Percentiles rank a stretch among this genome's conserved stretches.
Conservation (phyloP, 1,139 yeast species). For the Nakaseomyces sp. region DNA sequence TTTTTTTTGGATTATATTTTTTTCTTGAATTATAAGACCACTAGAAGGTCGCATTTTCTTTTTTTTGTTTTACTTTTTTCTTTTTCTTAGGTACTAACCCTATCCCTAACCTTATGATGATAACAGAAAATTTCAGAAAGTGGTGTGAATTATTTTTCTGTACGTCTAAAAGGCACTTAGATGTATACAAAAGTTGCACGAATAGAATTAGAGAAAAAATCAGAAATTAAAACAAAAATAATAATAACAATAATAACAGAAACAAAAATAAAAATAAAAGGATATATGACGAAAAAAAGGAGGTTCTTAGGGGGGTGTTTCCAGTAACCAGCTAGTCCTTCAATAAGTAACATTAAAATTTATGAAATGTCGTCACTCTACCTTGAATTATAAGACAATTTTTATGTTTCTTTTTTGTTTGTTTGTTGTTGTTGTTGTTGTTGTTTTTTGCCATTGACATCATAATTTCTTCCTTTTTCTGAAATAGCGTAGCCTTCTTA, state of each 20-base stretch:
- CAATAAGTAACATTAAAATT: not conserved
- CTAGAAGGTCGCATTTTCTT: not conserved
- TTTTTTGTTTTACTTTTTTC: not conserved
- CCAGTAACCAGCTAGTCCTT: not conserved
- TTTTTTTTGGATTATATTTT: not conserved
- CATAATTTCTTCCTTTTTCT: conserved; percentile 7
- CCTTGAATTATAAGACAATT: too few relatives aligned
- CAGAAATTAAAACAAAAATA: too few relatives aligned
- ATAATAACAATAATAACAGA: too few relatives aligned
- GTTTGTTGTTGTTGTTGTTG: too few relatives aligned
- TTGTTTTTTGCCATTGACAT: not conserved
- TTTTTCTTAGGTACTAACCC: not conserved
- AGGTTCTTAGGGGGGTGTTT: too few relatives aligned
- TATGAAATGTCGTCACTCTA: too few relatives aligned
- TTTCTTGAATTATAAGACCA: not conserved
- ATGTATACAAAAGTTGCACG: too few relatives aligned
- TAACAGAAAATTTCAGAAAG: not conserved
- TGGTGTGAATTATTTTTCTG: not conserved
- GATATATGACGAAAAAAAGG: not conserved
- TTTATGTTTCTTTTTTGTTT: too few relatives aligned
- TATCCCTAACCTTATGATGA: not conserved
- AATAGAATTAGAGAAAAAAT: too few relatives aligned
- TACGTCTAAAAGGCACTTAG: not conserved
- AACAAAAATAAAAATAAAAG: too few relatives aligned
- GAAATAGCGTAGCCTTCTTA: conserved; percentile 9